These are phyloP conservation scores for Penicillium macrosclerotiorum DNA, from an alignment of 495 filamentous ascomycete species.

Conservation along the genomic window DNA sequence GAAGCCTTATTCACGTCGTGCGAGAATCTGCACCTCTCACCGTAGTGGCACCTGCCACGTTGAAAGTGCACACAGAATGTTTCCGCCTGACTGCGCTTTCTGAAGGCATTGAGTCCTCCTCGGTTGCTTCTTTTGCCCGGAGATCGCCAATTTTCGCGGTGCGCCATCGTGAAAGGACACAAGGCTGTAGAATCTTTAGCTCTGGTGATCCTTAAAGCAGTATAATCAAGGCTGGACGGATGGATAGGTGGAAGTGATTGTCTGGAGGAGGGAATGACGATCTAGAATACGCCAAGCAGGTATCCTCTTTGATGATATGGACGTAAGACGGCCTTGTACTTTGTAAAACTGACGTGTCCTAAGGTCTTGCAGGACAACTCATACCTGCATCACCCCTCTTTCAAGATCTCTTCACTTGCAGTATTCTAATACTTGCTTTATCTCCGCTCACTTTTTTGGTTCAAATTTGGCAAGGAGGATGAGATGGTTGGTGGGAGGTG, in stretches of 20 bases:
- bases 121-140: constrained; percentile 3
- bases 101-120: constrained; percentile 5
- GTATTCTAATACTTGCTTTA: neutral
- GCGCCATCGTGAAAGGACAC: neutral
- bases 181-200: constrained; percentile 3
- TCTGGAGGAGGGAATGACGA: neutral
- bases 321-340: neutral
- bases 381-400: constrained; percentile 5
- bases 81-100: constrained; percentile 3
- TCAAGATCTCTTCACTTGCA: neutral
- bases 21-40: constrained; percentile 10
- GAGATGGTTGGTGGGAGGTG: neutral
- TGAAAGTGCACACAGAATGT: constrained; percentile 6
- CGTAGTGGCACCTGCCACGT: constrained; percentile 12
- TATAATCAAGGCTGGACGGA: neutral
- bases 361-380: constrained; percentile 4
- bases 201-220: constrained; percentile 1
- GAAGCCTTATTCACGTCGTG: constrained; percentile 4
- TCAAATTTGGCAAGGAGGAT: neutral
- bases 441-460: constrained; percentile 3
- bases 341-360: constrained; percentile 5
- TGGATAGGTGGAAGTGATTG: neutral
- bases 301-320: neutral
- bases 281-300: constrained; percentile 1
- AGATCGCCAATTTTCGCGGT: constrained; percentile 8